Evolutionary conservation across 1,284 basidiomycete species (phyloP).

Genomic region (Somion occarium): DNA sequence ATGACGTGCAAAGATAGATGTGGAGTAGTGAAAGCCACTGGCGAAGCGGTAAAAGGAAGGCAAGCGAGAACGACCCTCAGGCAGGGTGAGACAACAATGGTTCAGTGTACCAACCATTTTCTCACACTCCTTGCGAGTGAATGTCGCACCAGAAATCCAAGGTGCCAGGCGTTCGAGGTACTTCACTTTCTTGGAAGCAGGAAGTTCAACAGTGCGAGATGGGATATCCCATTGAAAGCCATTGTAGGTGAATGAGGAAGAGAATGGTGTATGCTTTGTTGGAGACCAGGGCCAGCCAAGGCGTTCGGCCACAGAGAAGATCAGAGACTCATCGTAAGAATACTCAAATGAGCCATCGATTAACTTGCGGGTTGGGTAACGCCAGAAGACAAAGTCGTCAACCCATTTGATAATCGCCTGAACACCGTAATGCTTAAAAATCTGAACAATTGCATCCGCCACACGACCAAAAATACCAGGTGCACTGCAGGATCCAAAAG

Average conservation of each 20-base stretch:
- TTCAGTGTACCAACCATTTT: slow-evolving; percentile 33
- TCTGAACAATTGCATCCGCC: slow-evolving; percentile 31
- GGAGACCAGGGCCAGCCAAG: slow-evolving; percentile 31
- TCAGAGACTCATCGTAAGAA: too few species aligned
- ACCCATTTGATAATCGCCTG: slow-evolving; percentile 34
- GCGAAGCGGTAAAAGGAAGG: slow-evolving; percentile 21
- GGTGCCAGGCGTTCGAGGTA: slow-evolving; percentile 9
- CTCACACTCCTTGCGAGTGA: slow-evolving; percentile 23
- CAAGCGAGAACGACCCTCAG: slow-evolving; percentile 28
- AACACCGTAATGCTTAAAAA: slow-evolving; percentile 24
- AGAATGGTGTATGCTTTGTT: slow-evolving; percentile 23
- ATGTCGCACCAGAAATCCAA: slow-evolving; percentile 17
- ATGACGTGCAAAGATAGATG: slow-evolving; percentile 19
- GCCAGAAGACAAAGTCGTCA: slow-evolving; percentile 34
- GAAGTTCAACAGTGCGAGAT: slow-evolving; percentile 22
- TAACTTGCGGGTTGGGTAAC: slow-evolving; percentile 20
- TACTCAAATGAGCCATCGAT: slow-evolving; percentile 28
- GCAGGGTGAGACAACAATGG: slow-evolving; percentile 27
- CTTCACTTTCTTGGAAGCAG: slow-evolving; percentile 22
- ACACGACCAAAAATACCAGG: slow-evolving; percentile 33
- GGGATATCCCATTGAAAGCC: slow-evolving; percentile 35
- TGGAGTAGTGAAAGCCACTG: slow-evolving; percentile 12
- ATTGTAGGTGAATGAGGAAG: slow-evolving; percentile 25
- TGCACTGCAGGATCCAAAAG: slow-evolving; percentile 32
- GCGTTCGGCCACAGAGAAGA: slow-evolving; percentile 17